A percentile compares a stretch with the other conserved stretches of the same genome.
Evolutionary conservation across 768 basidiomycete genomes (phyloP).

Genomic region (Mycena galericulata): DNA sequence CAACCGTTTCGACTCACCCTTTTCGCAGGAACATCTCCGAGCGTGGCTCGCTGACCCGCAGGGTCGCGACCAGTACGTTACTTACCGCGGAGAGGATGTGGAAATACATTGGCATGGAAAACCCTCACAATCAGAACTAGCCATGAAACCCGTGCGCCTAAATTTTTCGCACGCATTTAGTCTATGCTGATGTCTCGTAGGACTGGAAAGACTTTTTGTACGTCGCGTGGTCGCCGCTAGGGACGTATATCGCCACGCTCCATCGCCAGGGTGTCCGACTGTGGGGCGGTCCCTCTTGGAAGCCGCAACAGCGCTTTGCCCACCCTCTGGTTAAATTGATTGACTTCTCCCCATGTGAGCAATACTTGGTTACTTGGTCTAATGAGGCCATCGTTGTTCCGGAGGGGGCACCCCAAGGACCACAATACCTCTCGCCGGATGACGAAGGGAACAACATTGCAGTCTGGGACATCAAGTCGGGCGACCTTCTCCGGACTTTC

Average conservation of each 20-base stretch:
- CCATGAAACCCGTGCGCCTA: constrained; percentile 77
- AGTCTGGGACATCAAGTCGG: constrained; percentile 98
- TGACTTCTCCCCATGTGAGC: constrained; percentile 97
- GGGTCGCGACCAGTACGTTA: constrained; percentile 96
- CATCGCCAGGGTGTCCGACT: constrained; percentile 96
- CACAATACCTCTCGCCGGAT: constrained; percentile 88
- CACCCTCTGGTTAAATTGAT: constrained; percentile 96
- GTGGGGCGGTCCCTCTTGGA: constrained; percentile 95
- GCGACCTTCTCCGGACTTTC: constrained; percentile 93
- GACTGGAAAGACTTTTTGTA: constrained; percentile 97
- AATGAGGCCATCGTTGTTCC: constrained; percentile 91
- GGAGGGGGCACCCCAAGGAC: constrained; percentile 83
- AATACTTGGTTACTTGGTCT: constrained; percentile 98
- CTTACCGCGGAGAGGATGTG: constrained; percentile 92
- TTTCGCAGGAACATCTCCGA: constrained; percentile 87
- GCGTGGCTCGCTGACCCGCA: constrained; percentile 94
- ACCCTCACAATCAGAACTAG: constrained; percentile 86
- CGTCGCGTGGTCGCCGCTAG: constrained; percentile 95
- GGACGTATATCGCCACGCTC: constrained; percentile 94
- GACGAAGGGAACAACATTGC: constrained; percentile 98
- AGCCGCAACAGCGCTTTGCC: constrained; percentile 89
- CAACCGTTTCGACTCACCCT: constrained; percentile 9
- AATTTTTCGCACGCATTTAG: not conserved
- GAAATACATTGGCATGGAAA: constrained; percentile 94
- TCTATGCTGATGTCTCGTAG: constrained; percentile 51